Evolutionary conservation across 495 filamentous ascomycete genomes (phyloP), one percentile per base, ranked within the genome.

Genomic region (Barbatosphaeria neglecta): DNA sequence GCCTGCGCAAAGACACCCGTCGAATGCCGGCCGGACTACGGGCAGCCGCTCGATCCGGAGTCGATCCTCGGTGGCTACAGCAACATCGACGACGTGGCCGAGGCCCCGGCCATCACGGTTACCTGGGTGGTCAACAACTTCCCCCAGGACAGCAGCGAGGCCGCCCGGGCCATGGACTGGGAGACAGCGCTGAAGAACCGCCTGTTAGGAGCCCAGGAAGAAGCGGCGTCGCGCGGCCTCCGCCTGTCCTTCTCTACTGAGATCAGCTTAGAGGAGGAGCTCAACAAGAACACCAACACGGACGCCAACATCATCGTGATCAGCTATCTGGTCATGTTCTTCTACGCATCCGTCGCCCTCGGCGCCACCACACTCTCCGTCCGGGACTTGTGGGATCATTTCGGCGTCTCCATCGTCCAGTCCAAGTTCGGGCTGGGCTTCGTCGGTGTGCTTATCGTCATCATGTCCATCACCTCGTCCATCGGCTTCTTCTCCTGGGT

Each of bases 121-220:
- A 96, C 92, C 1, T 98, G 93, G 93, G 92, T 98, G n/a, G 76
- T 97, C 25, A 90, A 84, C 50, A 98, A 97, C 48, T 73, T 83
- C 63, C 72, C 74, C 0, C 86, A 90, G 59, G 85, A 79, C 9
- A 82, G 82, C 2, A 56, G 69, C 19, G 81, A 77, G 24, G 73
- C 90, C 47, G 68, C 69, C 35, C 77, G 72, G 39, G 88, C 90
- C 8, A 84, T 87, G 64, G 87, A 94, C 57, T 98, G 87, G 87
- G 92, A 98, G 60, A 70, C 80, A 45, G 80, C 74, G 37, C 71
- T 97, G 50, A 84, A 78, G 51, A 60, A 73, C 41, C 68, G 81
- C n/a, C 68, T 97, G 13, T 63, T 83, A 24, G 73, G 70, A 17
- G 74, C 89, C 2, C 85, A 93, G 57, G 70, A 72, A n/a, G 89